Conservation (phyloP, 352 stramenopile species). For the Stephanocyclus meneghinianus region DNA sequence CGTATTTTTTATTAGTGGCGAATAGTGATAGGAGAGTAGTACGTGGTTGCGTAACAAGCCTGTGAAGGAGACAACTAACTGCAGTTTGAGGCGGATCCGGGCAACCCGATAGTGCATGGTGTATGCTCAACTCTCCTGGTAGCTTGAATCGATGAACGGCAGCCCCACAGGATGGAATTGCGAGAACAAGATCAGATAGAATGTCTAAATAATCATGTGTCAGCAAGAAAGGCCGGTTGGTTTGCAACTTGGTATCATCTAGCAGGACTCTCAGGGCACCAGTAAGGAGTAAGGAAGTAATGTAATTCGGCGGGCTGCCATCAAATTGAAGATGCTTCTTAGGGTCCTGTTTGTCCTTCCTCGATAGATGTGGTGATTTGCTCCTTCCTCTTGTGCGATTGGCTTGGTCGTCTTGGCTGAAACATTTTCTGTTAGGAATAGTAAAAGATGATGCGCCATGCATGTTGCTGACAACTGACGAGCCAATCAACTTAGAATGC, state of each 20-base stretch:
- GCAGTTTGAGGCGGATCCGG: slow-evolving; percentile 71
- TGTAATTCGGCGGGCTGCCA: slow-evolving; percentile 61
- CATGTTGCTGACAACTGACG: slow-evolving; percentile 9
- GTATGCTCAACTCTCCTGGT: slow-evolving; percentile 36
- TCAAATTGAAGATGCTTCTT: slow-evolving; percentile 56
- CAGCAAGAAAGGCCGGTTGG: slow-evolving; percentile 48
- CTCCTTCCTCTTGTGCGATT: slow-evolving; percentile 25
- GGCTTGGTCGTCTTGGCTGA: slow-evolving; percentile 43
- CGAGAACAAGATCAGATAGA: slow-evolving; percentile 79
- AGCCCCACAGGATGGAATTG: slow-evolving; percentile 74
- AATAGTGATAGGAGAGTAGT: background rate
- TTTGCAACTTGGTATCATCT: background rate
- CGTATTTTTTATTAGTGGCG: background rate
- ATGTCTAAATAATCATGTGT: slow-evolving; percentile 65
- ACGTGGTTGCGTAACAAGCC: slow-evolving; percentile 73
- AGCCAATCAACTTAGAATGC: slow-evolving; percentile 58
- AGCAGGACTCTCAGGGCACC: slow-evolving; percentile 28
- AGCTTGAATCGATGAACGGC: slow-evolving; percentile 75
- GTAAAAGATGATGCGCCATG: slow-evolving; percentile 7
- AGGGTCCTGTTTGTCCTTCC: slow-evolving; percentile 18
- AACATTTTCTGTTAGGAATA: slow-evolving; percentile 41
- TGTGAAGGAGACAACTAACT: slow-evolving; percentile 79
- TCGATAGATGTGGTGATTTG: slow-evolving; percentile 50
- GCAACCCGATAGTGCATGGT: slow-evolving; percentile 69
- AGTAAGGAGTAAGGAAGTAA: slow-evolving; percentile 58